A percentile compares a stretch with the other conserved stretches of the same genome.
These are phyloP conservation scores for Mycocentrospora acerina DNA, from an alignment of 2,329 filamentous ascomycete genomes.

Conservation along the genomic window DNA sequence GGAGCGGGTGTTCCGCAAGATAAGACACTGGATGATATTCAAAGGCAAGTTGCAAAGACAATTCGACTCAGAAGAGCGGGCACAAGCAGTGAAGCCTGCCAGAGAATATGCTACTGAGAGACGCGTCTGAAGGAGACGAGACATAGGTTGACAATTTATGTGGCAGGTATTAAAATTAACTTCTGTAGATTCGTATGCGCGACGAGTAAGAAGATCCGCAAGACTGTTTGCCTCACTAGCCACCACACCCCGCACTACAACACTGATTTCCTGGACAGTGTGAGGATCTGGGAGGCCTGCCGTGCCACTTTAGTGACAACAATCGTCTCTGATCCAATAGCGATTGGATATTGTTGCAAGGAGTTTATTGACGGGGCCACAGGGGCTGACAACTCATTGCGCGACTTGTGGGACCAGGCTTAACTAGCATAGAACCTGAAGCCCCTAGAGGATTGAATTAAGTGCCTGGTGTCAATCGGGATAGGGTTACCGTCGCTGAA, in stretches of 20 bases:
- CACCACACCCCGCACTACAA: slow-evolving; percentile 29
- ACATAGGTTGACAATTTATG: slow-evolving; percentile 2
- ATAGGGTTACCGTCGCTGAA: slow-evolving; percentile 18
- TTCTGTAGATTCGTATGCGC: slow-evolving; percentile 16
- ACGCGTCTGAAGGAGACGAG: slow-evolving; percentile 3
- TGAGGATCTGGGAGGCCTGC: slow-evolving; percentile 21
- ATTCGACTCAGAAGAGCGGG: slow-evolving; percentile 20
- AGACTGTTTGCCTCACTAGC: slow-evolving; percentile 36
- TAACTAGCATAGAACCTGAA: slow-evolving; percentile 11
- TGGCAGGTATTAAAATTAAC: slow-evolving; percentile 1
- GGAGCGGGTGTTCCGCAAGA: slow-evolving; percentile 13
- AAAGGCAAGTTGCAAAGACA: slow-evolving; percentile 16
- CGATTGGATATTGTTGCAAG: slow-evolving; percentile 17
- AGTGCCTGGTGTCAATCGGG: slow-evolving; percentile 19
- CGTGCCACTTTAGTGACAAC: slow-evolving; percentile 13
- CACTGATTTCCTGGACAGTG: slow-evolving; percentile 18
- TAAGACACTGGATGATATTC: slow-evolving; percentile 11
- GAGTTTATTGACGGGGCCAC: slow-evolving; percentile 4
- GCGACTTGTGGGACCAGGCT: slow-evolving; percentile 41
- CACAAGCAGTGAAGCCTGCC: slow-evolving; percentile 9
- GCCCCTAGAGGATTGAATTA: slow-evolving; percentile 9
- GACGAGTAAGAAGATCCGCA: slow-evolving; percentile 34
- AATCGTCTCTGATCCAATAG: slow-evolving; percentile 15
- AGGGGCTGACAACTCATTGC: slow-evolving; percentile 1
- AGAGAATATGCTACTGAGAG: slow-evolving; percentile 13